Base-by-base conservation (phyloP, 306 rosid species). In the Fragaria vesca region DNA sequence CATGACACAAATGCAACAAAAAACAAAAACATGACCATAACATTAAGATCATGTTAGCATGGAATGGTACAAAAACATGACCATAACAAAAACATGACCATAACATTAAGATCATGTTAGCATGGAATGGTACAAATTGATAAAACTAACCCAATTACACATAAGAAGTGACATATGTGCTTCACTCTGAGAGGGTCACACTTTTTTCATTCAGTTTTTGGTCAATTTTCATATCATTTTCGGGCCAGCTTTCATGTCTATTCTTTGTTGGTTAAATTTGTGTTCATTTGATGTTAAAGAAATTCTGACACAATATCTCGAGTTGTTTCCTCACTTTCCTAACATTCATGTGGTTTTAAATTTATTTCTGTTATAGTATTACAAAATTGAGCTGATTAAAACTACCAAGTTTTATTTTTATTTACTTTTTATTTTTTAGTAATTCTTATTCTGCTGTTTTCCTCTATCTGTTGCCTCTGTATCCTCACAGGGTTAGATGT, bases 401-500 rank as follows among this genome's bases (percentile, higher is more conserved):
- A 43, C 6, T 52, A 36, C 12, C n/a, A 72, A 57, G 24, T 52
- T 18, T 42, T 6, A 7, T 42, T 42, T 42, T 42, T 42, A 42
- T 42, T 42, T 38, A 38, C 7, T 38, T 38, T 7, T 42, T 42
- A 7, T 6, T 11, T 40, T 74, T 3, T 15, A 16, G 9, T 21
- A 17, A 26, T 8, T 74, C 69, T 74, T 74, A 45, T 43, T 43
- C n/a, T 7, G 36, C 70, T 70, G 54, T 54, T n/a, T 2, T 32
- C 40, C 28, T 62, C 24, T 74, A 67, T 36, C 79, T 75, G 71
- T 54, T 77, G 82, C 78, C 11, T 79, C 51, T 70, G 77, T 78
- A 51, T 63, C 74, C 24, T 21, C 71, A 80, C 88, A 94, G 98
- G 90, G 93, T 79, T 68, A 84, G 95, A 83, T 76, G 91, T 63